phyloP scores from a whole-genome alignment of 345 rosid species.

The Litchi chinensis region DNA sequence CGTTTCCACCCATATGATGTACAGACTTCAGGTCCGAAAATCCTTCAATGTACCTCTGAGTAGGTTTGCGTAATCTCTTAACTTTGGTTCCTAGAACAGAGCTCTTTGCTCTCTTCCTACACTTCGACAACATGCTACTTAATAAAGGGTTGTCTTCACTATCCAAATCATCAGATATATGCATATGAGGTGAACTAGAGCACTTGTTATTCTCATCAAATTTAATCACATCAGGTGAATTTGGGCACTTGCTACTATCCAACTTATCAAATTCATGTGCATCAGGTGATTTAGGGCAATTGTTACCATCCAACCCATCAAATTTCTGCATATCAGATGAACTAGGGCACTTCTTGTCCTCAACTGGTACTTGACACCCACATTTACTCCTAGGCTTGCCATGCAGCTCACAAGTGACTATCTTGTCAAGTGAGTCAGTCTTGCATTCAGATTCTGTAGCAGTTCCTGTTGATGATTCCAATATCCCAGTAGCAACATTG shows the following conservation, averaged over 20 bases:
- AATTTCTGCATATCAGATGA: constrained; percentile 30
- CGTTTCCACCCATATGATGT: constrained; percentile 19
- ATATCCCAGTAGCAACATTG: constrained; percentile 45
- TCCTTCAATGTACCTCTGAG: constrained; percentile 59
- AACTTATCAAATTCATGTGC: constrained; percentile 34
- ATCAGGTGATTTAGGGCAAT: constrained; percentile 24
- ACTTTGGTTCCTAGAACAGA: constrained; percentile 30
- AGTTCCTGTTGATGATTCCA: constrained; percentile 52
- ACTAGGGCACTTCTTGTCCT: constrained; percentile 16
- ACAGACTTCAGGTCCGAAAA: constrained; percentile 30
- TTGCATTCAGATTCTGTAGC: constrained; percentile 42
- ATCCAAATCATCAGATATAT: constrained; percentile 40
- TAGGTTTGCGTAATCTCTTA: constrained; percentile 51
- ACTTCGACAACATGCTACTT: constrained; percentile 34
- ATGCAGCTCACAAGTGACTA: constrained; percentile 21
- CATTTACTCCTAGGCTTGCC: constrained; percentile 25
- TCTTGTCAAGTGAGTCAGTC: constrained; percentile 32
- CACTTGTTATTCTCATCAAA: constrained; percentile 29
- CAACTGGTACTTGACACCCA: constrained; percentile 25
- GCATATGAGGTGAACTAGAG: constrained; percentile 21
- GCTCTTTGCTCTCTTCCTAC: constrained; percentile 34
- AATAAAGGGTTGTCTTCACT: constrained; percentile 50
- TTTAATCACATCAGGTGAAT: constrained; percentile 28
- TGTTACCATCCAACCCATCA: constrained; percentile 40
- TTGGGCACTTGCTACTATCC: constrained; percentile 24